Base-by-base conservation (phyloP, 2,329 filamentous ascomycete species). In the Arthrobotrys conoides region DNA sequence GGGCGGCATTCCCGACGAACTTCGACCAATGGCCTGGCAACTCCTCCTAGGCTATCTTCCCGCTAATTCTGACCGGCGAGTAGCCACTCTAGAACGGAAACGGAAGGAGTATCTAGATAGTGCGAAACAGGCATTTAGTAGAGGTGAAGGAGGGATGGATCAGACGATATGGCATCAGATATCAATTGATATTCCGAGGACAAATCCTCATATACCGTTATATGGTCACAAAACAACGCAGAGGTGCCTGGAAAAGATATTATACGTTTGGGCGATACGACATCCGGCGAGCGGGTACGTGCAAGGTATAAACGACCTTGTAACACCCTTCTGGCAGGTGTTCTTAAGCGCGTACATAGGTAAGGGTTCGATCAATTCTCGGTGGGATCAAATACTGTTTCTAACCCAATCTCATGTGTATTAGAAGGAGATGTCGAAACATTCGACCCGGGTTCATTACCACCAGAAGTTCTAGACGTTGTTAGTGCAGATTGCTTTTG, bases 131-230 rank as follows among this genome's bases (percentile, higher is more conserved):
- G 91, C 86, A 0, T 92, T 92, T 82, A 90, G 93, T 80, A 88
- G 90, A 51, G 87, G 88, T 80, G 90, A 90, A 1, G 89, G 93
- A 69, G 95, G 94, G 1, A 86, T 99, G 18, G 96, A 99, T 82
- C 96, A 99, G 86, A 92, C 93, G n/a, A 91, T 99, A 76, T 99
- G 96, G 96, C 96, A 99, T 86, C 96, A 99, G 83, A 98, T 99
- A 85, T 97, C 94, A 85, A 99, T 99, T 83, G 96, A 99, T 83
- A 93, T 98, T 22, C 96, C 96, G 1, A 90, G 96, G 64, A 99
- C 96, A 3, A 98, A 97, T 83, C 96, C 96, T 10, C 96, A 98
- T 84, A 91, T 99, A 68, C 93, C 96, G 82, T 88, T 99, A 0
- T 99, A 99, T 85, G 90, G 93, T 81, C 98, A 97, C 83, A 95